Percentiles rank a stretch among this genome's conserved stretches.
Conservation (phyloP, 352 stramenopile genomes). For the Phytophthora crassamura region DNA sequence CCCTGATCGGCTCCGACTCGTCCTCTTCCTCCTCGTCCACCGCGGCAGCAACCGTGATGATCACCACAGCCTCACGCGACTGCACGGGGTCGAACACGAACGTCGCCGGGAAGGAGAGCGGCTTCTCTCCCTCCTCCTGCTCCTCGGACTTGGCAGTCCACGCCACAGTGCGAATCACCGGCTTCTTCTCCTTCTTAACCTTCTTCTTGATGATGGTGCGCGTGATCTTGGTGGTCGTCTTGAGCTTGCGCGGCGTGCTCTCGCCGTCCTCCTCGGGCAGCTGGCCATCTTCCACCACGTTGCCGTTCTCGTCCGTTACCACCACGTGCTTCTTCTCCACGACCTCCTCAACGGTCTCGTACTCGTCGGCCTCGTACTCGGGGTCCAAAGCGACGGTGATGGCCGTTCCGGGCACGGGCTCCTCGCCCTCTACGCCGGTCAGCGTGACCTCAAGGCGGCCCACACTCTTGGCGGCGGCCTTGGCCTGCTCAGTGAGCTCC, state of each 20-base stretch:
- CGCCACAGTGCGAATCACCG: slow-evolving; percentile 46
- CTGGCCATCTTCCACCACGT: slow-evolving; percentile 55
- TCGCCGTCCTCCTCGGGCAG: slow-evolving; percentile 42
- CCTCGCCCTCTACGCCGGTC: slow-evolving; percentile 60
- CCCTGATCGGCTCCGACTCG: slow-evolving; percentile 68
- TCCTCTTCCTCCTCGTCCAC: slow-evolving; percentile 55
- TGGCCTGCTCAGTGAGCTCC: slow-evolving; percentile 33
- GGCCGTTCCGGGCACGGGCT: slow-evolving; percentile 54
- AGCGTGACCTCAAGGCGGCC: slow-evolving; percentile 74
- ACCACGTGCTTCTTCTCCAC: slow-evolving; percentile 66
- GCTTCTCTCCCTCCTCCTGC: slow-evolving; percentile 3
- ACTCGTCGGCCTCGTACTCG: slow-evolving; percentile 75
- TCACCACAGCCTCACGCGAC: slow-evolving; percentile 82
- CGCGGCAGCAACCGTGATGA: slow-evolving; percentile 58
- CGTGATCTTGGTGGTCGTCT: slow-evolving; percentile 69
- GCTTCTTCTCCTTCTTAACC: slow-evolving; percentile 61
- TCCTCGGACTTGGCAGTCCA: slow-evolving; percentile 34
- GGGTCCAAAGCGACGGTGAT: slow-evolving; percentile 79
- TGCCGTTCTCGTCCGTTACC: slow-evolving; percentile 51
- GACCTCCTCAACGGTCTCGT: slow-evolving; percentile 60
- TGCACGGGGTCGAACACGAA: slow-evolving; percentile 88
- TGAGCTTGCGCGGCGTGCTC: slow-evolving; percentile 50
- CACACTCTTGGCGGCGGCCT: slow-evolving; percentile 67
- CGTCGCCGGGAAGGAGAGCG: slow-evolving; percentile 57
- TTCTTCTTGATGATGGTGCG: slow-evolving; percentile 62